Evolutionary conservation across 2,329 filamentous ascomycete species (phyloP).

Genomic region (Xenoacremonium recifei): DNA sequence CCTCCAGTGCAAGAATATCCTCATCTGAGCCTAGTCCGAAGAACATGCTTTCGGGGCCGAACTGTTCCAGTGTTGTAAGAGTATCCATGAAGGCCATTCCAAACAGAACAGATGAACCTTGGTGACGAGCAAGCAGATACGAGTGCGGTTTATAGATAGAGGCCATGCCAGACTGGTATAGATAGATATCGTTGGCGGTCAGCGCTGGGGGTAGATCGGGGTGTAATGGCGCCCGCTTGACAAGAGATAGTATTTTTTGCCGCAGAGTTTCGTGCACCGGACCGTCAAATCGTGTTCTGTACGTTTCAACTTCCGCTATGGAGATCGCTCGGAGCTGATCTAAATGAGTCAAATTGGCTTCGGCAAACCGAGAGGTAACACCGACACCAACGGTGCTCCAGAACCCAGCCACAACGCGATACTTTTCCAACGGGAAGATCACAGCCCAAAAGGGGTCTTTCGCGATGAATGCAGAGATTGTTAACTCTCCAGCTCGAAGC

Average conservation of each 20-base stretch:
- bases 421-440: conserved; percentile 31
- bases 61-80: conserved; percentile 38
- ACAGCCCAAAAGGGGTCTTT: conserved; percentile 16
- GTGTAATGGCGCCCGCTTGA: background rate
- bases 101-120: conserved; percentile 33
- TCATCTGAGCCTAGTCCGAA: conserved; percentile 38
- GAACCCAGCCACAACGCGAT: conserved; percentile 31
- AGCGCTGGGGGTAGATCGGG: conserved; percentile 23
- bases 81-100: conserved; percentile 46
- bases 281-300: background rate
- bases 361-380: conserved; percentile 37
- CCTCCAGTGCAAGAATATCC: conserved; percentile 39
- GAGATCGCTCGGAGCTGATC: conserved; percentile 20
- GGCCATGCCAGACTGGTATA: conserved; percentile 49
- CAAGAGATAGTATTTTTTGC: background rate
- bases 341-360: conserved; percentile 32
- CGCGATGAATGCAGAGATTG: conserved; percentile 5
- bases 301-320: background rate
- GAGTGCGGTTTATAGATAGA: conserved; percentile 40
- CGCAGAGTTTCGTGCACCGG: background rate
- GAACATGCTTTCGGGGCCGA: conserved; percentile 37
- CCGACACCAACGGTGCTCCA: conserved; percentile 41
- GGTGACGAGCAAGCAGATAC: conserved; percentile 28
- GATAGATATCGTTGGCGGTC: conserved; percentile 39
- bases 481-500: background rate